Percentiles rank a stretch among this genome's conserved stretches.
Conservation (phyloP, 225 moss, liverwort and hornwort species). For the Physcomitrellopsis africana region DNA sequence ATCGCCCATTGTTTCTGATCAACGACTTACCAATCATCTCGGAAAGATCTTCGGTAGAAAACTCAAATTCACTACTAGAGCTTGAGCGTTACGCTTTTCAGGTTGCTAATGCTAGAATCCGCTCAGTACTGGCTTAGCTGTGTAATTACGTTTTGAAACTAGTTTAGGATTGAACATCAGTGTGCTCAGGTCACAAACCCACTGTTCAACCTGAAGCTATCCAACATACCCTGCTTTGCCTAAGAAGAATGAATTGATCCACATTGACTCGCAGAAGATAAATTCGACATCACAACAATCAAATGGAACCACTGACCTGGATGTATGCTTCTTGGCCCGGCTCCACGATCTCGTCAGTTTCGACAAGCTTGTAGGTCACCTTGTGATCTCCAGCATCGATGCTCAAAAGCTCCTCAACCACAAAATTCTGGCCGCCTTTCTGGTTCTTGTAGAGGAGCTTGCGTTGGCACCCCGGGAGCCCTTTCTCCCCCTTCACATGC, state of each 20-base stretch:
- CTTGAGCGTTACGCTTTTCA: background rate
- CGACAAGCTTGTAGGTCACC: constrained; percentile 23
- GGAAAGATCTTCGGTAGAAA: too few relatives aligned
- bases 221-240: background rate
- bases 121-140: too few relatives aligned
- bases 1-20: background rate
- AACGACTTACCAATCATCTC: background rate
- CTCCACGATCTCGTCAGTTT: constrained; percentile 29
- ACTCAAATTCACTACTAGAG: background rate
- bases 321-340: constrained; percentile 28
- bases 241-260: background rate
- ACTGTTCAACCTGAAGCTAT: background rate
- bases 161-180: background rate
- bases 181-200: background rate
- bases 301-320: constrained; percentile 9
- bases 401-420: constrained; percentile 30
- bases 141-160: background rate
- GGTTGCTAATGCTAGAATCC: background rate
- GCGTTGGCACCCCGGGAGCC: constrained; percentile 26
- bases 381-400: constrained; percentile 10
- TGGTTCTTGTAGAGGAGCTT: constrained; percentile 32
- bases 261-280: background rate
- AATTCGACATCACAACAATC: background rate
- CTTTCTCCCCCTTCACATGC: constrained; percentile 30
- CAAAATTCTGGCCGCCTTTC: constrained; percentile 31